phyloP scores from a whole-genome alignment of 352 stramenopile genomes.

The Discostella stelligera region DNA sequence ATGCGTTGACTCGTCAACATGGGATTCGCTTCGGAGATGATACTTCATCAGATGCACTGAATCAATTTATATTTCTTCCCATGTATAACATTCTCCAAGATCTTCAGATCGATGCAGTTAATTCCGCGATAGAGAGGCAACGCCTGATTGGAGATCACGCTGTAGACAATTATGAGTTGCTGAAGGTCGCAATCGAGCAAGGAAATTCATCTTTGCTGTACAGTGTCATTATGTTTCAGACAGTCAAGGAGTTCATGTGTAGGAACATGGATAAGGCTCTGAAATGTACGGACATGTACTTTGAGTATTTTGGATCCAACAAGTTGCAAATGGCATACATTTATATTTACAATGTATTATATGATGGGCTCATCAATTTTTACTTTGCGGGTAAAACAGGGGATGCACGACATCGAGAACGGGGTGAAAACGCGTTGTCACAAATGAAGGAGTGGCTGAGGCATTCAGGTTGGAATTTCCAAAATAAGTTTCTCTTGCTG shows the following conservation, averaged over 20 bases:
- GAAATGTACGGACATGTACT: background rate
- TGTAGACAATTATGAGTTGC: constrained; percentile 8
- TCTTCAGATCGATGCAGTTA: background rate
- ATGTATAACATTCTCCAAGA: background rate
- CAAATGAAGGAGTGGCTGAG: constrained; percentile 17
- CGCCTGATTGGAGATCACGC: background rate
- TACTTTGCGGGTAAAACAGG: background rate
- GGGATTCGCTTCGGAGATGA: constrained; percentile 8
- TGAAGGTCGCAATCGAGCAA: background rate
- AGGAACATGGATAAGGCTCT: constrained; percentile 17
- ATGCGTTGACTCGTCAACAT: constrained; percentile 3
- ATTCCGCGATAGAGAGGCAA: background rate
- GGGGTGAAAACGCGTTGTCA: constrained; percentile 10
- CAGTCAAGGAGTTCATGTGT: background rate
- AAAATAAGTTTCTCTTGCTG: constrained; percentile 22
- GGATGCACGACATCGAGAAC: background rate
- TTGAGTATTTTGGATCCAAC: background rate
- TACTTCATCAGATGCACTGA: background rate
- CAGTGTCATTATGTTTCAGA: background rate
- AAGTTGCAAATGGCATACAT: too few relatives aligned
- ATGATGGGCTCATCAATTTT: too few relatives aligned
- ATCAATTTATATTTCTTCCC: constrained; percentile 10
- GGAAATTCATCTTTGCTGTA: background rate
- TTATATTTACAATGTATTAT: too few relatives aligned
- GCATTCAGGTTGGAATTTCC: too few relatives aligned